Base-by-base conservation (phyloP, 331 rosid species). In the Quercus phellos region DNA sequence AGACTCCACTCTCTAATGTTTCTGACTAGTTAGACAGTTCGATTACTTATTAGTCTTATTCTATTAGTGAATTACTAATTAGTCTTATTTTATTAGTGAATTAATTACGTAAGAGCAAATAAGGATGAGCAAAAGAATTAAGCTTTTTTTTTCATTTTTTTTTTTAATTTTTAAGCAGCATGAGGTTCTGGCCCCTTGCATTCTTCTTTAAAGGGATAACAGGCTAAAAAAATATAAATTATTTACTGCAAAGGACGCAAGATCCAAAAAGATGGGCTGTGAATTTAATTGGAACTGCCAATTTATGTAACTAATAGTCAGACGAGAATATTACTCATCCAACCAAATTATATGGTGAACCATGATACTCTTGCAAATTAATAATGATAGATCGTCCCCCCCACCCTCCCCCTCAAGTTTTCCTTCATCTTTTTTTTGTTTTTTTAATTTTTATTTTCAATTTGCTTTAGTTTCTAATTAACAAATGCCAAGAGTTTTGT, bases 181-280 rank as follows among this genome's bases (percentile, higher is more conserved):
- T 53, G 53, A 74, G 61, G 19, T 69, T 32, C 72, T 88, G 90
- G 73, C 18, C 63, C 72, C 72, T 76, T 30, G 42, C 4, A 35
- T 68, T 73, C 73, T 79, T 84, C 68, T 79, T 80, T 74, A 77
- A 72, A 16, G 42, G 72, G 12, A 55, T 80, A 68, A 64, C 54
- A 78, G n/a, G 68, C 26, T 54, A n/a, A 27, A 32, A 32, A 80
- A 34, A 43, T 50, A 67, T 19, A 73, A 67, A 73, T 70, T 55
- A 79, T 79, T 78, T 74, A n/a, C 64, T 77, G 80, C 63, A 21
- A 74, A 64, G 76, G 96, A 88, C 90, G 80, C 94, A 84, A 53
- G 98, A 93, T 93, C 98, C 98, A 34, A 78, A 93, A 93, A 87
- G 73, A 82, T 79, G 83, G 80, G 24, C 78, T 78, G 84, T 88